Evolutionary conservation across 1,139 yeast genomes (phyloP).

Genomic region (Lodderomyces orthopsilosis): DNA sequence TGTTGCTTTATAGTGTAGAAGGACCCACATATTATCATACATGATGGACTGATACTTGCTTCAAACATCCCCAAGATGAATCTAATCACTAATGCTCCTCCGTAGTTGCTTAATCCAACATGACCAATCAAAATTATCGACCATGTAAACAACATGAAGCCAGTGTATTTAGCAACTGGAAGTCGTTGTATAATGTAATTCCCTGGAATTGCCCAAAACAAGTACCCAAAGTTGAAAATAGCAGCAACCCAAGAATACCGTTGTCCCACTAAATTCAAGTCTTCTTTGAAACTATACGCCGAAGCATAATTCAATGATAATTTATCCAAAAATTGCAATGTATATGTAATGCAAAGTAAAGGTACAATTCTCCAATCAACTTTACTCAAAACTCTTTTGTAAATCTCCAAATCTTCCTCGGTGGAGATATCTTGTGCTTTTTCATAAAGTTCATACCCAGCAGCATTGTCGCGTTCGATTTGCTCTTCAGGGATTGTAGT

Average conservation of each 20-base stretch:
- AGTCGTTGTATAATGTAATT: conserved; percentile 49
- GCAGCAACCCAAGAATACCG: conserved; percentile 53
- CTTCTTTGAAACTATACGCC: conserved; percentile 23
- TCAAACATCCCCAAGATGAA: conserved; percentile 41
- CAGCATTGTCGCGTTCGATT: conserved; percentile 11
- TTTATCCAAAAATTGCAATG: conserved; percentile 50
- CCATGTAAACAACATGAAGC: conserved; percentile 47
- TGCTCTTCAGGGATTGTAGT: not conserved
- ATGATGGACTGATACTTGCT: conserved; percentile 34
- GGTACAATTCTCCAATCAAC: conserved; percentile 44
- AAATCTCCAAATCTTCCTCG: conserved; percentile 24
- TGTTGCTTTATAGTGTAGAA: conserved; percentile 29
- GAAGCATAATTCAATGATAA: conserved; percentile 40
- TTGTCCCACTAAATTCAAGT: conserved; percentile 22
- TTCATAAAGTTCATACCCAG: conserved; percentile 30
- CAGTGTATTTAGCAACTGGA: conserved; percentile 53
- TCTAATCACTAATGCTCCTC: conserved; percentile 49
- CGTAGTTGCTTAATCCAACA: conserved; percentile 43
- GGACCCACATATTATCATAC: conserved; percentile 24
- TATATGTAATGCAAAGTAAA: conserved; percentile 45
- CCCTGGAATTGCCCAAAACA: conserved; percentile 53
- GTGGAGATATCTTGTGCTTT: conserved; percentile 26
- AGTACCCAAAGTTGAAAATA: conserved; percentile 53
- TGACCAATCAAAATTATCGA: conserved; percentile 49
- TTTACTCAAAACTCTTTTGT: conserved; percentile 28